Base-by-base conservation (phyloP, 1,284 basidiomycete species). In the Agaricales sp. region DNA sequence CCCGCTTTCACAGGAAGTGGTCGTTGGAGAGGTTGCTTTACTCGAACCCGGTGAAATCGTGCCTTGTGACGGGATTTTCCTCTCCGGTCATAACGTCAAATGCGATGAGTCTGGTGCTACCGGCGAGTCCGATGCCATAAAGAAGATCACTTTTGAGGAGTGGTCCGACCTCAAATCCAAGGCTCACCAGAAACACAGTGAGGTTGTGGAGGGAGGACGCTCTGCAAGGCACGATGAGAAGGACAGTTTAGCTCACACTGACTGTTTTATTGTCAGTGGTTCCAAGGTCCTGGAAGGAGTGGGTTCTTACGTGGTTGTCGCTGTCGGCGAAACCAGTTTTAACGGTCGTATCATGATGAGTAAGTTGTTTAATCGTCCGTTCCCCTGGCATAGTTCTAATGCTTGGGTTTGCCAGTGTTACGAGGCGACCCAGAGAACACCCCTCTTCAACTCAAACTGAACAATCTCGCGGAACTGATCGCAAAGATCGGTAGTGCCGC, bases 61-160 rank as follows among this genome's bases (percentile, higher is more conserved):
- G 6, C 94, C 95, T 43, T 94, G 92, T 65, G 96, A 99, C 61
- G 95, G 95, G 54, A 75, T 99, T 59, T 96, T 96, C 68, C 68
- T 99, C 23, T 73, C 79, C 6, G 94, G 95, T 16, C 91, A 98
- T 69, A 93, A 92, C 54, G 87, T 98, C 59, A 87, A 84, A 60
- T 98, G 94, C 63, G 96, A 99, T 64, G 96, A 98, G 67, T 93
- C 91, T 24, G 91, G 90, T 18, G 92, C 92, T 37, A 98, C 96
- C 1, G 95, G 94, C 55, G 95, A 99, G 68, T 89, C 87, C 4
- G 94, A 99, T 64, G 87, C 94, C 18, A 94, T 98, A 63, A 86
- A 84, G 63, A 99, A 99, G 68, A 63, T 82, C 21, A 61, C 86
- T 3, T 97, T 88, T 63, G 79, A 82, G 25, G 87, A 94, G 41